phyloP scores from a whole-genome alignment of 441 rosid species.

The Adansonia gregorii region DNA sequence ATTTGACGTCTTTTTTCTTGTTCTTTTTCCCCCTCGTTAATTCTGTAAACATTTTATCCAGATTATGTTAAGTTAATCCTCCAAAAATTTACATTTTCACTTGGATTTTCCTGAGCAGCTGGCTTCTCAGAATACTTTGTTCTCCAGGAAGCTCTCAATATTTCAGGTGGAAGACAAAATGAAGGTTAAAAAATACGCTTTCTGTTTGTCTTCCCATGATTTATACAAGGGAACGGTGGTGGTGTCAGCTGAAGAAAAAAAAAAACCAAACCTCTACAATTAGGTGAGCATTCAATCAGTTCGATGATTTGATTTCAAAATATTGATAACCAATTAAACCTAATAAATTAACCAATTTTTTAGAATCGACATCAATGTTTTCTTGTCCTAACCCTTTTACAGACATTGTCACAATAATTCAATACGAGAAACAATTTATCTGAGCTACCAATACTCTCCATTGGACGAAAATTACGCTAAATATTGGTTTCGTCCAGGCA shows the following conservation, averaged over 20 bases:
- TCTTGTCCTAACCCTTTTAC: neutral
- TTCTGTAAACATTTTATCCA: neutral
- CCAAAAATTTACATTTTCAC: neutral
- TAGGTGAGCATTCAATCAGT: too few relatives aligned
- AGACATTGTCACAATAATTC: neutral
- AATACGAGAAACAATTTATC: neutral
- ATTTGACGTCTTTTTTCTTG: neutral
- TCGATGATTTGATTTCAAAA: too few relatives aligned
- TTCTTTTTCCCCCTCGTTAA: neutral
- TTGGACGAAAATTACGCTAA: too few relatives aligned
- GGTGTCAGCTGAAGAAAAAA: neutral
- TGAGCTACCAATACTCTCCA: neutral
- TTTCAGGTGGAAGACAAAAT: neutral
- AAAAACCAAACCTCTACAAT: neutral
- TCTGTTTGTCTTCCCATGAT: neutral
- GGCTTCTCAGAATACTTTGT: constrained; percentile 5
- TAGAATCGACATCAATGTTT: neutral
- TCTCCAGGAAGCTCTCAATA: neutral
- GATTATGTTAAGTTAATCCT: neutral
- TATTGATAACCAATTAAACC: too few relatives aligned
- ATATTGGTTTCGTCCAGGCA: too few relatives aligned
- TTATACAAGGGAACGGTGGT: neutral
- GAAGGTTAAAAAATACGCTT: neutral
- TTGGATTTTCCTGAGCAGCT: neutral
- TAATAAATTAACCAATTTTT: neutral